Percentiles rank a stretch among this genome's conserved stretches.
phyloP scores from a whole-genome alignment of 2,329 filamentous ascomycete genomes.

The Cryphonectria radicalis region DNA sequence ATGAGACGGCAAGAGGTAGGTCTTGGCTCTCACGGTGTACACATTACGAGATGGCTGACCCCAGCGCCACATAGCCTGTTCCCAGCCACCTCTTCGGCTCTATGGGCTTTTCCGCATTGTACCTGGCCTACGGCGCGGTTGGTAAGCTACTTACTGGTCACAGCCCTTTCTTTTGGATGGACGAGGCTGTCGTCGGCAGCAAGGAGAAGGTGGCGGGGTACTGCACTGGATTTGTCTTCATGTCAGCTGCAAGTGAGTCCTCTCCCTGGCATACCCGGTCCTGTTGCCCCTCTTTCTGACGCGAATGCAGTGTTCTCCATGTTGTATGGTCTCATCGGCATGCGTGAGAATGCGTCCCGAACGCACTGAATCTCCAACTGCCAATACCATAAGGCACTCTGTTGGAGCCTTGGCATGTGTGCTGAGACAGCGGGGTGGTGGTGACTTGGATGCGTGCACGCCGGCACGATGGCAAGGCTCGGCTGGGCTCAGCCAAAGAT shows the following conservation, averaged over 20 bases:
- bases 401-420: not conserved
- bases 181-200: conserved; percentile 48
- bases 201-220: conserved; percentile 50
- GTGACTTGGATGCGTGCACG: not conserved
- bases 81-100: conserved; percentile 48
- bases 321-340: conserved; percentile 53
- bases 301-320: conserved; percentile 48
- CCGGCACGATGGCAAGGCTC: not conserved
- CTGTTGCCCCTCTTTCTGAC: conserved; percentile 1
- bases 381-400: not conserved
- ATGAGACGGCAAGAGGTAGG: conserved; percentile 56
- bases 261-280: not conserved
- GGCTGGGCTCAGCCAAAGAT: not conserved
- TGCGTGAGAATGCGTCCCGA: conserved; percentile 47
- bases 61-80: conserved; percentile 43
- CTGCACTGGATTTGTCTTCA: conserved; percentile 48
- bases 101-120: conserved; percentile 46
- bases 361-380: not conserved
- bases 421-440: not conserved
- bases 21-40: not conserved
- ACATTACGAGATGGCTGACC: conserved; percentile 11
- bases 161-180: conserved; percentile 56
- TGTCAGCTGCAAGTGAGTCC: conserved; percentile 51
- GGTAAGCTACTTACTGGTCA: conserved; percentile 52
- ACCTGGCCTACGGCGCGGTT: conserved; percentile 54